Conservation (phyloP, 352 stramenopile genomes). For the Phytopythium boreale region DNA sequence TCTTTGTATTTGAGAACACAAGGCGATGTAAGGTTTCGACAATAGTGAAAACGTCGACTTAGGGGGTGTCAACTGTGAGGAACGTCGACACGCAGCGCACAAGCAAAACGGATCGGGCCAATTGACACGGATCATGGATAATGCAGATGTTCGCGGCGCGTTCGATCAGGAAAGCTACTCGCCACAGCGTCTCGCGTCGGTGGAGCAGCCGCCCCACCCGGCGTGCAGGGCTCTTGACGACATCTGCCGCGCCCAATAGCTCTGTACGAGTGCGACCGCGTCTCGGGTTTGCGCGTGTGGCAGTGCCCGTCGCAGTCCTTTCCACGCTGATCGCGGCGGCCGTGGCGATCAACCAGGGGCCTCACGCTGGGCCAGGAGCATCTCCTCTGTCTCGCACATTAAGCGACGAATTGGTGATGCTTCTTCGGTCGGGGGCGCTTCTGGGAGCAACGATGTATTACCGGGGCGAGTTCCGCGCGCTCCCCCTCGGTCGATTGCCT, state of each 20-base stretch:
- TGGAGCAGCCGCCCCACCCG: background rate
- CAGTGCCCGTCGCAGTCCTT: background rate
- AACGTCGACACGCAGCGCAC: no score
- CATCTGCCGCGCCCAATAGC: background rate
- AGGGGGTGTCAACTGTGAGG: no score
- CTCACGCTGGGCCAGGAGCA: background rate
- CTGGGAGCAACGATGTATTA: constrained; percentile 24
- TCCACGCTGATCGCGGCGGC: background rate
- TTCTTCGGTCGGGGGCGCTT: constrained; percentile 24
- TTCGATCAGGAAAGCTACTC: background rate
- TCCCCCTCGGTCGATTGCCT: background rate
- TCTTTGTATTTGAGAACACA: no score
- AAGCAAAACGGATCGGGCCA: no score
- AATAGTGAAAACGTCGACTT: no score
- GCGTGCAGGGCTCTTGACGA: background rate
- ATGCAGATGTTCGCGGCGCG: background rate
- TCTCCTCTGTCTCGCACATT: background rate
- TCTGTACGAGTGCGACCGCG: background rate
- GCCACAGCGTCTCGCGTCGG: background rate
- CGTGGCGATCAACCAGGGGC: background rate
- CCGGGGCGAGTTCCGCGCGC: constrained; percentile 17
- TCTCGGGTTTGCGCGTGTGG: background rate
- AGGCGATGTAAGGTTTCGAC: no score
- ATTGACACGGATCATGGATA: background rate
- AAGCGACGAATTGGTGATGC: constrained; percentile 8